Evolutionary conservation across 106 monocot species (phyloP), one percentile per base, ranked within the genome.

Genomic region (Dactylorhiza incarnata): DNA sequence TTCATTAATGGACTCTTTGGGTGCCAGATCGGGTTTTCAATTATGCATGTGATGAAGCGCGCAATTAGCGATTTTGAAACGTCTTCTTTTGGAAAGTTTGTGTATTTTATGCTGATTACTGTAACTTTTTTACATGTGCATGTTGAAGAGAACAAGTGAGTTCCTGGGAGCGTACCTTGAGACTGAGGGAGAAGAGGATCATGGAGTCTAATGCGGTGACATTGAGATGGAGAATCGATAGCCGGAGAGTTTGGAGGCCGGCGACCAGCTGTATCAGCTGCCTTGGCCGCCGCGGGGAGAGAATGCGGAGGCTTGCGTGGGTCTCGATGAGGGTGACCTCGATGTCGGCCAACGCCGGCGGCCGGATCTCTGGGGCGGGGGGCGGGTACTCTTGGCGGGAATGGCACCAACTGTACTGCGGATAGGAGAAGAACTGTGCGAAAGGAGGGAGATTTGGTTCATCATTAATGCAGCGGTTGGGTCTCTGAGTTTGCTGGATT

Each of bases 101-200:
- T 37, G 37, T 37, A 37, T 37, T 37, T 37, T 37, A 37, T 37
- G 37, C 37, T 37, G 3, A 37, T 37, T 37, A 37, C 37, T 37
- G 37, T 37, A 37, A 37, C 37, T 37, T 37, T 37, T 37, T 37
- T 37, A 3, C 2, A 29, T 29, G 37, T 37, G 37, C 37, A 37
- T 37, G 37, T 37, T 37, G 37, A 37, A 3, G 37, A 37, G 37
- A 37, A 37, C 37, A 37, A 37, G n/a, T 58, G 58, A 65, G 65
- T 14, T 9, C 11, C 29, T 65, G 65, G 19, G 8, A 65, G 65
- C 65, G 29, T 89, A 97, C 97, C 97, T 97, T 97, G 71, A 82
- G 56, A 52, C 91, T 97, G 66, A 97, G 26, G 43, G 94, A 85
- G 91, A 94, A 97, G 63, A 97, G 93, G n/a, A 87, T 94, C 78